Conservation (phyloP, 768 basidiomycete species). For the Dioszegia aurantiaca region DNA sequence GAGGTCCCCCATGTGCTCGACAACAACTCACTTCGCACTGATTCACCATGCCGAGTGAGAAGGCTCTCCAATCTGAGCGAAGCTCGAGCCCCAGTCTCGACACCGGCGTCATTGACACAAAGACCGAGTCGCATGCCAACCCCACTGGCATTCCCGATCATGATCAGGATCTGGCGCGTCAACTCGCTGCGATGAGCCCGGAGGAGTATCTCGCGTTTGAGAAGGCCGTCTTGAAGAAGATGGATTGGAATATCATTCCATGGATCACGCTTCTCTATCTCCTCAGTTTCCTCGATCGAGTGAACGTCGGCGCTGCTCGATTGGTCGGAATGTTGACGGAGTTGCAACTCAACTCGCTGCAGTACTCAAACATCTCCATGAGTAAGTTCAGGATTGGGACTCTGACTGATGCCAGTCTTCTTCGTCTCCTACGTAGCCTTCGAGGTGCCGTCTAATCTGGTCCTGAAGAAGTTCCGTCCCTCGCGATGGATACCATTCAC, state of each 20-base stretch:
- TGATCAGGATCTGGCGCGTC: slow-evolving; percentile 22
- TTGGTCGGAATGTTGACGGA: slow-evolving; percentile 42
- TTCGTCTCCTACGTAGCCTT: slow-evolving; percentile 50
- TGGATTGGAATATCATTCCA: slow-evolving; percentile 45
- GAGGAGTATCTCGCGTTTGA: slow-evolving; percentile 42
- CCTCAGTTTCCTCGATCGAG: slow-evolving; percentile 50
- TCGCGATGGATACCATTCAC: slow-evolving; percentile 49
- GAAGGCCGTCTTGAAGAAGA: slow-evolving; percentile 39
- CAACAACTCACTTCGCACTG: not conserved
- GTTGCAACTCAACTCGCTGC: slow-evolving; percentile 35
- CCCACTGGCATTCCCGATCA: slow-evolving; percentile 32
- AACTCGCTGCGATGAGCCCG: slow-evolving; percentile 37
- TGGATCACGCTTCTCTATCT: slow-evolving; percentile 52
- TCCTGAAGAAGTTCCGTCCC: slow-evolving; percentile 46
- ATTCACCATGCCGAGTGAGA: slow-evolving; percentile 1
- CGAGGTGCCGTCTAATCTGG: slow-evolving; percentile 48
- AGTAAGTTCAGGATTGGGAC: slow-evolving; percentile 26
- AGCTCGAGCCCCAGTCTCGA: not conserved
- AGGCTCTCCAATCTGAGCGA: slow-evolving; percentile 1
- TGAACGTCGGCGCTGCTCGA: slow-evolving; percentile 48
- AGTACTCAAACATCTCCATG: slow-evolving; percentile 47
- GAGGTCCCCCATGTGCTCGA: not conserved
- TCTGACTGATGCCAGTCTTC: slow-evolving; percentile 35
- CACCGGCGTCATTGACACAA: not conserved
- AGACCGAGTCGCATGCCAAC: slow-evolving; percentile 7